Evolutionary conservation across 2,329 filamentous ascomycete species (phyloP).

Genomic region (Nannizzia gypsea): DNA sequence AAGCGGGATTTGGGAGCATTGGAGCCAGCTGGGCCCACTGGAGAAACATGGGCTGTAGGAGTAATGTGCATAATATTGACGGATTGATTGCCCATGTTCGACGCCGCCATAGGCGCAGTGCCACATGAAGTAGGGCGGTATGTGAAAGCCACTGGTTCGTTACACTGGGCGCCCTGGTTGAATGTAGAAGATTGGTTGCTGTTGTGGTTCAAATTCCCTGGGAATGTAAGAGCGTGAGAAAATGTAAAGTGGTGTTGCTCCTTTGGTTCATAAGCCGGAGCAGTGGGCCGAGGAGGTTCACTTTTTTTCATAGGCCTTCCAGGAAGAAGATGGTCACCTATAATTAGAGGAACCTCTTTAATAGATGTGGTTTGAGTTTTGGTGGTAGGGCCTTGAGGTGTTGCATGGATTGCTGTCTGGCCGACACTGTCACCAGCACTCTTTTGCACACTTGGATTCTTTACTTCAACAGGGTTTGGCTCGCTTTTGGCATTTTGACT

Average conservation of each 20-base stretch:
- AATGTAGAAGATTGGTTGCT: neutral
- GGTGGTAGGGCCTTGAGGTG: neutral
- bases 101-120: neutral
- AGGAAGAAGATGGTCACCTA: slow-evolving; percentile 20
- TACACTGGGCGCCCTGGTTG: neutral
- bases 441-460: neutral
- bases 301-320: slow-evolving; percentile 9
- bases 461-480: neutral
- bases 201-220: neutral
- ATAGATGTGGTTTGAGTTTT: neutral
- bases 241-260: neutral
- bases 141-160: neutral
- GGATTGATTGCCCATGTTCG: neutral
- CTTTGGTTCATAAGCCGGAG: neutral
- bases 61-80: neutral
- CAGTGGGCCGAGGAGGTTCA: neutral
- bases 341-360: neutral
- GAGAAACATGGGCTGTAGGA: neutral
- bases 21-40: neutral
- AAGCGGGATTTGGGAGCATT: slow-evolving; percentile 2
- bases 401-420: neutral
- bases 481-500: neutral
- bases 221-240: neutral
- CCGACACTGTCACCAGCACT: no score
- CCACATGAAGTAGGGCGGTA: neutral